Evolutionary conservation across 139 green algal genomes (phyloP).

Genomic region (Bryopsis sp.): DNA sequence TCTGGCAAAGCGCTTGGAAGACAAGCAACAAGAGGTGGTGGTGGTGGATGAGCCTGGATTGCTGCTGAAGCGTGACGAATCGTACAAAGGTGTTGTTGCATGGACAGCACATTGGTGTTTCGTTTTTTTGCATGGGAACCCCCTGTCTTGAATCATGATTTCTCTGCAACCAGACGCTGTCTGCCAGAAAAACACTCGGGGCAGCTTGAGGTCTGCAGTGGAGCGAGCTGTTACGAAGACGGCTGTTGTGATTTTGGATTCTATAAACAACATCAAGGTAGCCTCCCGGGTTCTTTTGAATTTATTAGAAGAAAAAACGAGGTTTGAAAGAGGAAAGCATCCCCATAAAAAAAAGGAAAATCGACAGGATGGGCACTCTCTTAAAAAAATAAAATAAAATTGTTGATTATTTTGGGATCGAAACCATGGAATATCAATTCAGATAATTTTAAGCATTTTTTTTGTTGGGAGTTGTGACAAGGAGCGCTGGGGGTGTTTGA

Average conservation of each 20-base stretch:
- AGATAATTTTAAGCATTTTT: too few species aligned
- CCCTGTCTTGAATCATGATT: neutral
- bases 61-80: slow-evolving; percentile 46
- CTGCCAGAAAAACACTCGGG: slow-evolving; percentile 76
- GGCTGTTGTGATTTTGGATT: slow-evolving; percentile 74
- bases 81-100: slow-evolving; percentile 52
- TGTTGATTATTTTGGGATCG: too few species aligned
- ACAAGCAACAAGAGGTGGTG: slow-evolving; percentile 27
- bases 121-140: neutral
- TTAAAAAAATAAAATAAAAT: too few species aligned
- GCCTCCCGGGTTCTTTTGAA: slow-evolving; percentile 25
- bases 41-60: slow-evolving; percentile 68
- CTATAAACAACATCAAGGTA: slow-evolving; percentile 92
- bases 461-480: too few species aligned
- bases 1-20: slow-evolving; percentile 34
- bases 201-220: slow-evolving; percentile 51
- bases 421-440: too few species aligned
- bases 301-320: too few species aligned
- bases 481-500: too few species aligned
- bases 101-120: neutral
- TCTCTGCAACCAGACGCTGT: slow-evolving; percentile 33
- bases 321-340: too few species aligned
- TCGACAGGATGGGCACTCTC: too few species aligned
- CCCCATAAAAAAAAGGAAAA: too few species aligned
- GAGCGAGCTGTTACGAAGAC: slow-evolving; percentile 52